Evolutionary conservation across 495 filamentous ascomycete genomes (phyloP).

Genomic region (Terfezia boudieri): DNA sequence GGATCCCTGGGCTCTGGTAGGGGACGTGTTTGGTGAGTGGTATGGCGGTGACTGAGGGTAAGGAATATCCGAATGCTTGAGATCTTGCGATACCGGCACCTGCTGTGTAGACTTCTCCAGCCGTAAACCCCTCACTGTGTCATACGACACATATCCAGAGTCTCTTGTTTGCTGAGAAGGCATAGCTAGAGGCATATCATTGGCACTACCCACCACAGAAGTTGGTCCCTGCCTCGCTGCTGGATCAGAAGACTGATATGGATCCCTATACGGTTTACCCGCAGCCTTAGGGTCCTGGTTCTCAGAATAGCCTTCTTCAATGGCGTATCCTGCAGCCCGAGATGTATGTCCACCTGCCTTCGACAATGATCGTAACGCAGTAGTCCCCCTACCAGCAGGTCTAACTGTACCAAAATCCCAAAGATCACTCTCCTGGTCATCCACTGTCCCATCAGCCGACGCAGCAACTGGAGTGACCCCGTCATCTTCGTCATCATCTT

Average conservation of each 20-base stretch:
- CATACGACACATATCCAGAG: conserved; percentile 16
- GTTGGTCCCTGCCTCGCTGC: neutral
- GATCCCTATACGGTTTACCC: neutral
- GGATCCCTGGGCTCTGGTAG: conserved; percentile 1
- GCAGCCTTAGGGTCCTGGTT: neutral
- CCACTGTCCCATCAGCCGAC: conserved; percentile 44
- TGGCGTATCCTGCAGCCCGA: neutral
- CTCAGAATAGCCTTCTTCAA: conserved; percentile 10
- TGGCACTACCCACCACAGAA: neutral
- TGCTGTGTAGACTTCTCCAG: conserved; percentile 12
- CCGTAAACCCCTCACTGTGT: conserved; percentile 13
- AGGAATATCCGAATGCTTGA: conserved; percentile 5
- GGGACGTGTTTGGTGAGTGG: conserved; percentile 9
- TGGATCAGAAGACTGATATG: neutral
- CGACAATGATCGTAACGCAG: conserved; percentile 15
- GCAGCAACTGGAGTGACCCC: neutral
- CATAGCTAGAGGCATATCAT: conserved; percentile 6
- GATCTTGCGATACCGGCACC: conserved; percentile 9
- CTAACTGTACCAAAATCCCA: conserved; percentile 99
- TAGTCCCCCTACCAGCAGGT: conserved; percentile 22
- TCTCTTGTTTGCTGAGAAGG: conserved; percentile 14
- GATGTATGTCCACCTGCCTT: conserved; percentile 13
- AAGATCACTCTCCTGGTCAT: conserved; percentile 46
- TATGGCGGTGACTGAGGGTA: conserved; percentile 4
- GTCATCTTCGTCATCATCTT: conserved; percentile 40